Evolutionary conservation across 169 alveolate genomes (phyloP).

Genomic region (Eimeria necatrix): DNA sequence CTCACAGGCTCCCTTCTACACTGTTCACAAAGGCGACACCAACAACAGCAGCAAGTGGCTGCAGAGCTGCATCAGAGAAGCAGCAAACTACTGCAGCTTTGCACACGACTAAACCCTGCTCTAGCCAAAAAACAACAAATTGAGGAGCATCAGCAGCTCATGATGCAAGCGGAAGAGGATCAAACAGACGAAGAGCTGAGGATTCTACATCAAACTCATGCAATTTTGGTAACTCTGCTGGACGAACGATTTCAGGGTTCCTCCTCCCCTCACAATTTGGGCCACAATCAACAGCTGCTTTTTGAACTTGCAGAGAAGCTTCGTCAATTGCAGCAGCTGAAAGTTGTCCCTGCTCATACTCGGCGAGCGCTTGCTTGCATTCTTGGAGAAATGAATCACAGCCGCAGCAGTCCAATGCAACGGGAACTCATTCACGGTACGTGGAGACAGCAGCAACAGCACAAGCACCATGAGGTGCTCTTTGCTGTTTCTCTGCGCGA

Average conservation of each 20-base stretch:
- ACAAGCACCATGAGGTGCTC: conserved; percentile 42
- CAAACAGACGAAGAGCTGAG: conserved; percentile 6
- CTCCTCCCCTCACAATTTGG: background rate
- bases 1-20: background rate
- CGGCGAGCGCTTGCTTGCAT: conserved; percentile 16
- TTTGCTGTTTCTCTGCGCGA: conserved; percentile 54
- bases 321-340: conserved; percentile 40
- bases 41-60: conserved; percentile 38
- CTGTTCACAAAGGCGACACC: background rate
- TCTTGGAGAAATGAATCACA: background rate
- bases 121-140: background rate
- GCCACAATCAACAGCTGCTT: background rate
- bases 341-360: background rate
- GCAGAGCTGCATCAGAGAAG: conserved; percentile 14
- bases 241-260: background rate
- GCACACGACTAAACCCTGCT: background rate
- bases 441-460: conserved; percentile 72
- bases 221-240: conserved; percentile 6
- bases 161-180: background rate
- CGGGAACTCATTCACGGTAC: background rate
- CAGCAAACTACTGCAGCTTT: background rate
- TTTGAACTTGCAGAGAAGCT: background rate
- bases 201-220: background rate
- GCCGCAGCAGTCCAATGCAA: background rate
- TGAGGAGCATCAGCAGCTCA: conserved; percentile 16